Base-by-base conservation (phyloP, 2,329 filamentous ascomycete genomes). In the Alternaria sp. region DNA sequence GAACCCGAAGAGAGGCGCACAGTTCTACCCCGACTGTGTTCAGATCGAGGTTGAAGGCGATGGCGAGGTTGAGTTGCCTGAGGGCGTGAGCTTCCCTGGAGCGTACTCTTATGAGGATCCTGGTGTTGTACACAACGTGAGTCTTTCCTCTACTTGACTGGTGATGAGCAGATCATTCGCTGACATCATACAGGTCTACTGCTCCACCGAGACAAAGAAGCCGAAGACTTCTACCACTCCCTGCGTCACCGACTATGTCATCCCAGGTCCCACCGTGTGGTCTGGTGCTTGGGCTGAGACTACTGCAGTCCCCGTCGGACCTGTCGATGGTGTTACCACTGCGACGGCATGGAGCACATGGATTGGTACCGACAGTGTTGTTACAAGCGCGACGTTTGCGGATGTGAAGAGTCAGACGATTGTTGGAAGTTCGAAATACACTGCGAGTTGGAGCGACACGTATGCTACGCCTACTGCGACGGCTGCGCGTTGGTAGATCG, bases 21-120 rank as follows among this genome's bases (percentile, higher is more conserved):
- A 83, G 63, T 79, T 83, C 57, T 83, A 83, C 59, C 78, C 80
- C 54, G 78, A 80, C 63, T 83, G 80, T 68, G 75, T 81, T 26
- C 80, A 82, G 61, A 73, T 82, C 41, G 75, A 78, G 51, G 77
- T 82, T n/a, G 73, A 68, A 5, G 76, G 75, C 2, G 65, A 71
- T 41, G 78, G 78, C 5, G 64, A 41, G 25, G 69, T 75, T 8
- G 67, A 72, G 44, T 65, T 80, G 6, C 78, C 78, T 1, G 64
- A 73, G 18, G 76, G 76, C 59, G 85, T 85, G 26, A 79, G 82
- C 69, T 83, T 86, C 71, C 80, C 83, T 26, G 78, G 79, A 14
- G 78, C 74, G 21, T 83, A 82, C 67, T 69, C 72, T 37, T 78
- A 78, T 33, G 69, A 74, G 7, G 76, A 79, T 45, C 78, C 79